Base-by-base conservation (phyloP, 768 basidiomycete genomes). In the Hirschioporus abietinus region DNA sequence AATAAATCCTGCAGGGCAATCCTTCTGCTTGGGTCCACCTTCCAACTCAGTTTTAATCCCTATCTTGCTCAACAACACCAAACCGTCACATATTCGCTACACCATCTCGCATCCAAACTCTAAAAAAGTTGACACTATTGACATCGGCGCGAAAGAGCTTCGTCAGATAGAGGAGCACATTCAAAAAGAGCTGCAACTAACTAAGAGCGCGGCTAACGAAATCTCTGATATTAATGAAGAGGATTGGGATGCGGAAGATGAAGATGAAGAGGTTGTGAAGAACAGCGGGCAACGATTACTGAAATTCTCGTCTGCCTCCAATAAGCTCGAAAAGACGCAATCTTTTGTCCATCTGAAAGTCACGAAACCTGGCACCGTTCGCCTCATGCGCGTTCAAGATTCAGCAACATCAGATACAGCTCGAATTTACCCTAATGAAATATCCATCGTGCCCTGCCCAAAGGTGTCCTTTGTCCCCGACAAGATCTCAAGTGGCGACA, bases 1-100 rank as follows among this genome's bases (percentile, higher is more conserved):
- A 24, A 81, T 99, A 59, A 96, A 96, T 71, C 93, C 93, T 12
- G 81, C 89, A 67, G 81, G 78, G 17, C 81, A 86, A 64, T 87
- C 86, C 2, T 95, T 89, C 74, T 96, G 94, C 71, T 81, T 96
- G 23, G 80, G 89, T 1, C 75, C 81, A 10, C 78, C 82, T 10
- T 76, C 78, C 7, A 80, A 82, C 64, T 79, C 80, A 59, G 84
- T 91, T 34, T 83, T 93, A 64, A 79, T 97, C 61, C 96, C 96
- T 0, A 78, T 97, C 35, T 82, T 96, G 60, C 84, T 97, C 75
- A 97, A 98, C 79, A 96, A 96, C 76, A 95, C 96, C 9, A 82
- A 82, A n/a, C 84, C 93, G 4, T 81, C 82, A 15, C 82, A 83
- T 64, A 77, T 97, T 63, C 84, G 82, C 66, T 97, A 96, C 74